Evolutionary conservation across 2,329 filamentous ascomycete species (phyloP).

Genomic region (Venturia oleaginea): DNA sequence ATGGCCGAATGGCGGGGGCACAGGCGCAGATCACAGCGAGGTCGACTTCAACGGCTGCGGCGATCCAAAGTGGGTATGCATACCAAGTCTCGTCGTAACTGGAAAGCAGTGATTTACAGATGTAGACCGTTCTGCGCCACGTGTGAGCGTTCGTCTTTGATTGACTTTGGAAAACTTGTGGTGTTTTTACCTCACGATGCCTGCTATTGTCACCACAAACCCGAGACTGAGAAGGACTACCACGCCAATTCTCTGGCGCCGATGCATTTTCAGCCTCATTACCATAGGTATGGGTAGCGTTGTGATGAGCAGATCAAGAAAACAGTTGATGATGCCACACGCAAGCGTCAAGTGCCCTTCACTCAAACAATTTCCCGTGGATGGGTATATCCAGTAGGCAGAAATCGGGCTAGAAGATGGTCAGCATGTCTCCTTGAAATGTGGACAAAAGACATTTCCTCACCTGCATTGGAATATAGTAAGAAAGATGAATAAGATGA

Average conservation of each 20-base stretch:
- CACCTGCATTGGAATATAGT: constrained; percentile 32
- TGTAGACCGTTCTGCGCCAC: constrained; percentile 32
- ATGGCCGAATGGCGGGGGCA: constrained; percentile 12
- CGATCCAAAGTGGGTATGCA: constrained; percentile 38
- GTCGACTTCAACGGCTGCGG: constrained; percentile 37
- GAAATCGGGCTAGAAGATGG: constrained; percentile 24
- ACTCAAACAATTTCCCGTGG: constrained; percentile 29
- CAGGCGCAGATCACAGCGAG: constrained; percentile 31
- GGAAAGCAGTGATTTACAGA: constrained; percentile 32
- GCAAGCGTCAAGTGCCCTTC: constrained; percentile 32
- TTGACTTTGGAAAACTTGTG: neutral
- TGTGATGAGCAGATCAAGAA: constrained; percentile 35
- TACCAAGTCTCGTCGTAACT: constrained; percentile 38
- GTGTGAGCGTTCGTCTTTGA: neutral
- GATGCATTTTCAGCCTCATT: constrained; percentile 33
- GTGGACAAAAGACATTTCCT: constrained; percentile 7
- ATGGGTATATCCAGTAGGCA: constrained; percentile 34
- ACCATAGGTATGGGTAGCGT: constrained; percentile 36
- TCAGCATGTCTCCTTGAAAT: neutral
- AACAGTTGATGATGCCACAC: constrained; percentile 34
- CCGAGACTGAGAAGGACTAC: constrained; percentile 32
- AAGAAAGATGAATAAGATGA: constrained; percentile 30
- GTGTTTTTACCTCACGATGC: constrained; percentile 21
- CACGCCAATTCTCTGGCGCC: constrained; percentile 31
- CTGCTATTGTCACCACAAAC: constrained; percentile 34